Evolutionary conservation across 2,329 filamentous ascomycete species (phyloP), one percentile per base, ranked within the genome.

Genomic region (Knoxdaviesia proteae): DNA sequence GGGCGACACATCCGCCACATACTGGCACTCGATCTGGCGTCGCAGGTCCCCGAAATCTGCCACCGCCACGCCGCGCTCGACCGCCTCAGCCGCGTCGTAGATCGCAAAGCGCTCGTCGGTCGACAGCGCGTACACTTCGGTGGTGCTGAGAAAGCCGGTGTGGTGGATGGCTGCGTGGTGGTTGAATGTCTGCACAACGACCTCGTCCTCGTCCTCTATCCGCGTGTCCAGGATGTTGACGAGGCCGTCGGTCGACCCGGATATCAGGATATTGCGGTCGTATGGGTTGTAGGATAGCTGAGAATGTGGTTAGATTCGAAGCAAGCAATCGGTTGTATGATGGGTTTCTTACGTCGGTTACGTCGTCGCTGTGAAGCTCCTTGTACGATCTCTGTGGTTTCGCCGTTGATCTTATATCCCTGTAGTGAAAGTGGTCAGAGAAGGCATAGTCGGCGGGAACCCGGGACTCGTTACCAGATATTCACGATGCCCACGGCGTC

Each of bases 81-180:
- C 61, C 36, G 70, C 69, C 48, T 80, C 78, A 40, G 74, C 71
- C 44, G 81, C 61, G 47, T 77, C 71, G 54, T 86, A 84, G 45
- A 86, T 67, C 11, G 79, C 77, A 47, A 86, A 71, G 45, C 74
- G 76, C 61, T 90, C 83, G 54, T 88, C 83, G 45, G 84, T 80
- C 1, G 79, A 83, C 7, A 87, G 60, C 4, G 79, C 80, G 48
- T 75, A 84, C 33, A 86, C 69, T 52, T 80, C 70, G 5, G 68
- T 68, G 10, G 63, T 58, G 44, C 64, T 72, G 43, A 88, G 62
- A 59, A 86, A 87, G 5, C 75, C 78, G 9, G 81, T 76, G 49
- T 74, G 78, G 56, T 84, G 80, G 48, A 88, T 71, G 0, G 80
- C 83, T 34, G 77, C 73, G 35, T 72, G 69, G 53, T 83, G 80